A percentile compares a stretch with the other conserved stretches of the same genome.
Conservation (phyloP, 2,329 filamentous ascomycete species). For the Aspergillus nomiae region DNA sequence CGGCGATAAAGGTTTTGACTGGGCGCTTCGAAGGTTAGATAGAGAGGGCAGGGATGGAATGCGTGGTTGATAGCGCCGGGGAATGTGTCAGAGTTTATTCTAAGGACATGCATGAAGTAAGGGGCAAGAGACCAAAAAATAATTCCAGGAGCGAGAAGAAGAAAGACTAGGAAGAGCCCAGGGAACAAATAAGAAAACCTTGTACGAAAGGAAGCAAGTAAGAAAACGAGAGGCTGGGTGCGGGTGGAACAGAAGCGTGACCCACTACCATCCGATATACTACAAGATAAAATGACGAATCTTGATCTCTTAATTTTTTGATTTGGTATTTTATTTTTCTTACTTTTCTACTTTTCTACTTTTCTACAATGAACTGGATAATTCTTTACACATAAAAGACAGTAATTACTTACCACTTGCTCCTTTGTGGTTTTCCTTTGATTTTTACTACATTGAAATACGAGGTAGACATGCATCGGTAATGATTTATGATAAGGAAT, state of each 20-base stretch:
- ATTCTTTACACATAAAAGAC: too few species aligned
- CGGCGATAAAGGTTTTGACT: background rate
- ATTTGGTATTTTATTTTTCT: too few species aligned
- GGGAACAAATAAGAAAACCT: background rate
- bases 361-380: too few species aligned
- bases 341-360: too few species aligned
- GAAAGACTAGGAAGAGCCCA: background rate
- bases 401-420: too few species aligned
- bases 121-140: conserved; percentile 1
- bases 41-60: background rate
- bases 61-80: background rate
- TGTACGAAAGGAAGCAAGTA: background rate
- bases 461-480: background rate
- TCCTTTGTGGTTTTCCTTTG: too few species aligned
- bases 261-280: background rate
- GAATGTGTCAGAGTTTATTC: background rate
- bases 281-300: background rate
- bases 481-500: background rate
- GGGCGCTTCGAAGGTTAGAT: conserved; percentile 1
- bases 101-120: conserved; percentile 7
- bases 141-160: background rate
- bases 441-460: too few species aligned
- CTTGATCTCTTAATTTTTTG: background rate
- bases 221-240: conserved; percentile 22
- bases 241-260: background rate